Conservation (phyloP, 306 rosid species). For the Acacia crassicarpa region DNA sequence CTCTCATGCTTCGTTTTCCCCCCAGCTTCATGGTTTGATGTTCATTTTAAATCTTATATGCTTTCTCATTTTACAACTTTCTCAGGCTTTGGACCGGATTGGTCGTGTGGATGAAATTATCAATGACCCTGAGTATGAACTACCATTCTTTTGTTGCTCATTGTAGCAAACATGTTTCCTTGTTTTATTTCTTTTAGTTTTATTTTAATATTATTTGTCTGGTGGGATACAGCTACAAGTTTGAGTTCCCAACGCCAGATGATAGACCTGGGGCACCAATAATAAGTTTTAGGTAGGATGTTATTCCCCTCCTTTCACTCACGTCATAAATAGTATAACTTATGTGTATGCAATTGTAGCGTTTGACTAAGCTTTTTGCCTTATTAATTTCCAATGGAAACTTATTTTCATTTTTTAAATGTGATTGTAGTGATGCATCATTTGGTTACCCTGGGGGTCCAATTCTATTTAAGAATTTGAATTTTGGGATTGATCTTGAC, state of each 20-base stretch:
- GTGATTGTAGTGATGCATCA: constrained; percentile 86
- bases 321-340: constrained; percentile 20
- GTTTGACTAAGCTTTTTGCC: constrained; percentile 2
- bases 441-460: constrained; percentile 99
- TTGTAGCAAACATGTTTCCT: background rate
- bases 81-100: constrained; percentile 89
- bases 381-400: constrained; percentile 12
- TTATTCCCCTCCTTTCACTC: constrained; percentile 7
- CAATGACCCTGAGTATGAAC: constrained; percentile 94
- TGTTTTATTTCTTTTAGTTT: constrained; percentile 20
- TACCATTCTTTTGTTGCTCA: constrained; percentile 26
- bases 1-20: background rate
- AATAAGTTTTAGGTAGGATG: constrained; percentile 87
- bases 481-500: constrained; percentile 97
- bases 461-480: constrained; percentile 79
- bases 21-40: constrained; percentile 16
- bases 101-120: constrained; percentile 90
- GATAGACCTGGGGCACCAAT: constrained; percentile 99
- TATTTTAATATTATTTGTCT: constrained; percentile 27
- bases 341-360: constrained; percentile 15
- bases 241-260: constrained; percentile 99
- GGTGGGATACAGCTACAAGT: constrained; percentile 78
- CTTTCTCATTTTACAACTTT: constrained; percentile 27
- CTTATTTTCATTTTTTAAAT: background rate
- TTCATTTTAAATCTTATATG: constrained; percentile 10